Percentiles rank a stretch among this genome's conserved stretches.
These are phyloP conservation scores for Fusarium sp. DNA, from an alignment of 2,329 filamentous ascomycete species.

Conservation along the genomic window DNA sequence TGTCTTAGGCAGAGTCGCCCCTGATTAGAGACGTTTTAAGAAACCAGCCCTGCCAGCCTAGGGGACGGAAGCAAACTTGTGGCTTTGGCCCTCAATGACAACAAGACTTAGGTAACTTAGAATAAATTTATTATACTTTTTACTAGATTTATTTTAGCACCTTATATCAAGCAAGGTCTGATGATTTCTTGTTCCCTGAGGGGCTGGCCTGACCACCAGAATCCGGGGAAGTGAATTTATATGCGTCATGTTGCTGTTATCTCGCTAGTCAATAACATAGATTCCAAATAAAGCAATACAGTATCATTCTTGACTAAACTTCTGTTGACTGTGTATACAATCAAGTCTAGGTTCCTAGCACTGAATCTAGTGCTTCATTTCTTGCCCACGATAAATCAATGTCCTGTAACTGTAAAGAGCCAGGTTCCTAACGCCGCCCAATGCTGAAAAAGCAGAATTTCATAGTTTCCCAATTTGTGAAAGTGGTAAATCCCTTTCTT, in stretches of 20 bases:
- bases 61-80: not conserved
- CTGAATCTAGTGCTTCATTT: not conserved
- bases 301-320: conserved; percentile 13
- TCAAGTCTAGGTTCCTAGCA: not conserved
- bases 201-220: conserved; percentile 1
- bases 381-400: conserved; percentile 2
- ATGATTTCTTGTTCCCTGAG: not conserved
- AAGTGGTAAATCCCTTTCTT: not conserved
- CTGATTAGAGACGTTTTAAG: conserved; percentile 7
- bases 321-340: not conserved
- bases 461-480: conserved; percentile 32
- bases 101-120: not conserved
- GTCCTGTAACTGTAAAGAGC: conserved; percentile 5
- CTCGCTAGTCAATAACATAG: not conserved
- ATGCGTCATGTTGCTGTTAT: not conserved
- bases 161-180: not conserved
- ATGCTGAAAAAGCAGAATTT: conserved; percentile 34
- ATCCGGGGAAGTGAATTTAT: conserved; percentile 28
- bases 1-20: not conserved
- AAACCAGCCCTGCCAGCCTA: not conserved
- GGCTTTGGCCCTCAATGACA: not conserved
- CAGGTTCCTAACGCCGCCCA: conserved; percentile 38
- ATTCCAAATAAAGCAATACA: not conserved
- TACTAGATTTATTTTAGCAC: not conserved
- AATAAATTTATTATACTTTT: not conserved